Evolutionary conservation across 345 rosid species (phyloP), one percentile per base, ranked within the genome.

Genomic region (Euphorbia pulcherrima): DNA sequence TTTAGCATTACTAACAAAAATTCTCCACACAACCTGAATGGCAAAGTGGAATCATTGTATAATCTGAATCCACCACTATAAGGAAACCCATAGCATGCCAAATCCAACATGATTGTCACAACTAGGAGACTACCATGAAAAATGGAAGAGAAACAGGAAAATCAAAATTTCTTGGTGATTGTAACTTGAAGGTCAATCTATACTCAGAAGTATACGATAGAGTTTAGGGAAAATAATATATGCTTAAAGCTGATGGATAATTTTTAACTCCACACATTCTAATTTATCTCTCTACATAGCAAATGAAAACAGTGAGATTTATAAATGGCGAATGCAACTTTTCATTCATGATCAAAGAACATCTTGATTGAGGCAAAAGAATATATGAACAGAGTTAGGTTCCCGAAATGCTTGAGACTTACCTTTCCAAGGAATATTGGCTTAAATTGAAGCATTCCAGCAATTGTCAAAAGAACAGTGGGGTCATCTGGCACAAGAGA

Each of bases 371-470:
- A 1, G 40, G 30, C 3, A 58, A 54, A 17, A 52, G 14, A 40
- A 24, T 7, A 23, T 23, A 37, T 28, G 33, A n/a, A 6, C 35
- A 27, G 37, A 14, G 26, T 26, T 26, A n/a, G 10, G 0, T n/a
- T 20, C 28, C 11, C 47, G 53, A 58, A 20, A 33, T 23, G 1
- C 67, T 58, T 26, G 20, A 40, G 23, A 27, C 29, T n/a, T 81
- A 75, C 98, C 96, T 86, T 85, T 65, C 98, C 98, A 29, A 93
- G 98, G 68, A 90, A 93, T 72, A 93, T 74, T 54, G 96, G 98
- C 81, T 93, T 93, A 72, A 93, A 93, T 68, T 89, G 98, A 81
- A 93, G 94, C 98, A 93, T 93, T 72, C 98, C 98, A 29, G 98
- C 98, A 44, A 93, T 93, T 21, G 96, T 93, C 72, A 93, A 77